Conservation (phyloP, 1,284 basidiomycete species). For the Inonotus hispidus region DNA sequence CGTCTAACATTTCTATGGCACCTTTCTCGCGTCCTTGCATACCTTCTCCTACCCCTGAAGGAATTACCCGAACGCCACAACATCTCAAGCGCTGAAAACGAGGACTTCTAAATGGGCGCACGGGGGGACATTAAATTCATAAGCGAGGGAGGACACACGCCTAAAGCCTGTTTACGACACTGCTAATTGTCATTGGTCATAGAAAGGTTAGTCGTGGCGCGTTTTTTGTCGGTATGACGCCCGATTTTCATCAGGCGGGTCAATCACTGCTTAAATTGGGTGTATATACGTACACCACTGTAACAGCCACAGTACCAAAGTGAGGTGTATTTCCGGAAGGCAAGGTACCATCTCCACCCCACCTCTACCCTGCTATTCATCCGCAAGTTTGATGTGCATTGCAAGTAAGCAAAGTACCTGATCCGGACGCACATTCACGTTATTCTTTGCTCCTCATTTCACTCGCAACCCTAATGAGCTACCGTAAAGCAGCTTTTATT, state of each 20-base stretch:
- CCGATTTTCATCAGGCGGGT: too few species aligned
- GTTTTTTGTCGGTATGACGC: neutral
- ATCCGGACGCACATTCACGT: neutral
- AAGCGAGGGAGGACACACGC: too few species aligned
- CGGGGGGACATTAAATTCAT: too few species aligned
- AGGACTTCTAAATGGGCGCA: neutral
- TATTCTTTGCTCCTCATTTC: neutral
- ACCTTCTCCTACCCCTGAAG: neutral
- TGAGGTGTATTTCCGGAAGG: neutral
- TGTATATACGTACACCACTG: neutral
- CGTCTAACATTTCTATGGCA: neutral
- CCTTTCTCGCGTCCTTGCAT: neutral
- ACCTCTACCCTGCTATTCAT: neutral
- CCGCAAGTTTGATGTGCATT: neutral
- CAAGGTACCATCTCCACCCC: neutral
- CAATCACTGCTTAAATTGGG: neutral
- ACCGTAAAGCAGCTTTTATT: too few species aligned
- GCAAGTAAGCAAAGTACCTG: neutral
- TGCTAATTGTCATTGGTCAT: neutral
- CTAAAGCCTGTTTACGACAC: neutral
- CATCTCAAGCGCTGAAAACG: neutral
- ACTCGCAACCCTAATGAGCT: too few species aligned
- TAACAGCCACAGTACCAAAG: neutral
- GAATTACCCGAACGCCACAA: neutral
- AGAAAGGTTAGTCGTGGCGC: neutral